phyloP scores from a whole-genome alignment of 768 basidiomycete genomes.

The Phallus indusiatus region DNA sequence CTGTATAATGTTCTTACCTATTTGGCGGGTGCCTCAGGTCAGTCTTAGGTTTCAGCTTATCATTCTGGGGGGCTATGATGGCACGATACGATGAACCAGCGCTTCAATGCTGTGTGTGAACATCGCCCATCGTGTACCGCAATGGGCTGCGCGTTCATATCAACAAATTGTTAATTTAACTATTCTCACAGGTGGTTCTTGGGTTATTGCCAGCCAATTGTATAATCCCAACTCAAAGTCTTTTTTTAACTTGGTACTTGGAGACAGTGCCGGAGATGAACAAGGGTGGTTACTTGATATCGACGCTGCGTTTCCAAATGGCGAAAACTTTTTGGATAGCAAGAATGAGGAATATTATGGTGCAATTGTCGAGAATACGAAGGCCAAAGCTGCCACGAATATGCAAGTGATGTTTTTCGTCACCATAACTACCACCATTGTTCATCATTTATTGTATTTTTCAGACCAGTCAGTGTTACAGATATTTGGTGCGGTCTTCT shows the following conservation, averaged over 20 bases:
- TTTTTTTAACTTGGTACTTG: constrained; percentile 48
- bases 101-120: too few species aligned
- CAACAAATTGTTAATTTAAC: not conserved
- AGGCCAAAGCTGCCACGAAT: constrained; percentile 43
- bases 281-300: constrained; percentile 51
- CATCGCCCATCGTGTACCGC: too few species aligned
- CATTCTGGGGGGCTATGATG: not conserved
- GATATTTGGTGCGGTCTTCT: constrained; percentile 60
- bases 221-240: constrained; percentile 53
- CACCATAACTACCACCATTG: not conserved
- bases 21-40: constrained; percentile 57
- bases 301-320: constrained; percentile 44
- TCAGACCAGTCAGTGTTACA: constrained; percentile 40
- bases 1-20: constrained; percentile 65
- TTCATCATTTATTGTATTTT: not conserved
- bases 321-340: constrained; percentile 34
- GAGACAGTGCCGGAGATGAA: constrained; percentile 32
- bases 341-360: constrained; percentile 45
- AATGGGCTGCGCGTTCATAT: too few species aligned
- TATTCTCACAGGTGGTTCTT: constrained; percentile 49
- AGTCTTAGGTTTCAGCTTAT: constrained; percentile 10
- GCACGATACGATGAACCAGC: too few species aligned
- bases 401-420: constrained; percentile 31
- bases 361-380: constrained; percentile 43
- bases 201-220: constrained; percentile 53